Evolutionary conservation across 495 filamentous ascomycete genomes (phyloP).

Genomic region (Xylona heveae): DNA sequence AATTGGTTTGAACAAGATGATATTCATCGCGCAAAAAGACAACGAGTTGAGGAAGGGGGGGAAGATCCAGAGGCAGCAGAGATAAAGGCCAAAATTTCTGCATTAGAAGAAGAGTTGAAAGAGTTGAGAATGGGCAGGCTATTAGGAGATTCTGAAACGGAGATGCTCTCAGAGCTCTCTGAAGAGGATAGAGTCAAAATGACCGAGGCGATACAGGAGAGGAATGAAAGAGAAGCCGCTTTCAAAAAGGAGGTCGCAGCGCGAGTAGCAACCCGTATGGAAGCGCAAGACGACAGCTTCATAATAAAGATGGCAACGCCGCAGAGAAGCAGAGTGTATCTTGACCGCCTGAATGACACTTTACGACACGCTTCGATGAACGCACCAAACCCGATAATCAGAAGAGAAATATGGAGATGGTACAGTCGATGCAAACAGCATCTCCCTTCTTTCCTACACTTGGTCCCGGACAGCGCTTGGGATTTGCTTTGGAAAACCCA

Average conservation of each 20-base stretch:
- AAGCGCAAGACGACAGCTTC: too few species aligned
- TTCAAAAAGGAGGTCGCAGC: too few species aligned
- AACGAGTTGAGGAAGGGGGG: constrained; percentile 1
- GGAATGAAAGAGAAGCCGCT: constrained; percentile 1
- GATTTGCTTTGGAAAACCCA: constrained; percentile 30
- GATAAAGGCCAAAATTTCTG: constrained; percentile 4
- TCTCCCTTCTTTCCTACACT: constrained; percentile 20
- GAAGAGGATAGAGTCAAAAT: constrained; percentile 16
- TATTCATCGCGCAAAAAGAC: constrained; percentile 1
- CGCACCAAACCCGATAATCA: constrained; percentile 6
- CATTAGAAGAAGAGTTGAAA: constrained; percentile 5
- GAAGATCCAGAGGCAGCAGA: constrained; percentile 5
- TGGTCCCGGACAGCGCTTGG: constrained; percentile 29
- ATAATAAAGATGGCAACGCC: too few species aligned
- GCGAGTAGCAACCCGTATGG: too few species aligned
- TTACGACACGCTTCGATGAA: constrained; percentile 8
- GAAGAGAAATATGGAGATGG: constrained; percentile 15
- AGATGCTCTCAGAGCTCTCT: constrained; percentile 21
- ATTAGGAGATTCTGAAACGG: too few species aligned
- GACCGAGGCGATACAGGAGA: constrained; percentile 3
- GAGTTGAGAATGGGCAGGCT: neutral
- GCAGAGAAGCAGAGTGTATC: constrained; percentile 3
- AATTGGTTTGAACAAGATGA: neutral
- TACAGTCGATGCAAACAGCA: constrained; percentile 26
- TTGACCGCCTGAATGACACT: constrained; percentile 9